Conservation (phyloP, 176 grass and related monocot species). For the Ananas comosus region DNA sequence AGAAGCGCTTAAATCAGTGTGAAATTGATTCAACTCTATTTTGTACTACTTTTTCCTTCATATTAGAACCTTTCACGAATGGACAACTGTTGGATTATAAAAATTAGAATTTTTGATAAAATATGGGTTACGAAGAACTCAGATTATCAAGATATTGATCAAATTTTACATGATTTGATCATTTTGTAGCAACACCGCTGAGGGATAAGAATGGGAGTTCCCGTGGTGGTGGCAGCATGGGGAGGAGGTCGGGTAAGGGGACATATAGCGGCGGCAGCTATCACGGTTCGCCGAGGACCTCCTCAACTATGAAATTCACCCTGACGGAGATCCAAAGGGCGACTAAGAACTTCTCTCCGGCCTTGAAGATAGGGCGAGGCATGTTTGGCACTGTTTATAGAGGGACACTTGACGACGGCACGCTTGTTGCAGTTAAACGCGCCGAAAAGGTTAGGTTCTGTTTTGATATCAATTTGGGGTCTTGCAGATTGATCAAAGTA, state of each 20-base stretch:
- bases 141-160: too few relatives aligned
- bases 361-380: conserved; percentile 73
- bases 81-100: too few relatives aligned
- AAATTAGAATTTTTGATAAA: too few relatives aligned
- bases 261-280: background rate
- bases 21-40: too few relatives aligned
- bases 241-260: background rate
- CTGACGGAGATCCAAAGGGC: conserved; percentile 60
- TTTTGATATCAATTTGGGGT: background rate
- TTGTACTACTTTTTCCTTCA: too few relatives aligned
- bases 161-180: too few relatives aligned
- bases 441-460: conserved; percentile 39
- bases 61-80: too few relatives aligned
- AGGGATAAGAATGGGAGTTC: background rate
- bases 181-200: background rate
- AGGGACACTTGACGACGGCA: conserved; percentile 68
- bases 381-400: conserved; percentile 66
- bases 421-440: conserved; percentile 70
- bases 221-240: background rate
- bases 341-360: conserved; percentile 70
- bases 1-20: too few relatives aligned
- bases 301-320: conserved; percentile 46
- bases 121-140: too few relatives aligned
- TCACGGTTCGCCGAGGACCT: background rate
- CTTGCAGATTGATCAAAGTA: background rate